phyloP scores from a whole-genome alignment of 768 basidiomycete species.

The Lactarius deliciosus region DNA sequence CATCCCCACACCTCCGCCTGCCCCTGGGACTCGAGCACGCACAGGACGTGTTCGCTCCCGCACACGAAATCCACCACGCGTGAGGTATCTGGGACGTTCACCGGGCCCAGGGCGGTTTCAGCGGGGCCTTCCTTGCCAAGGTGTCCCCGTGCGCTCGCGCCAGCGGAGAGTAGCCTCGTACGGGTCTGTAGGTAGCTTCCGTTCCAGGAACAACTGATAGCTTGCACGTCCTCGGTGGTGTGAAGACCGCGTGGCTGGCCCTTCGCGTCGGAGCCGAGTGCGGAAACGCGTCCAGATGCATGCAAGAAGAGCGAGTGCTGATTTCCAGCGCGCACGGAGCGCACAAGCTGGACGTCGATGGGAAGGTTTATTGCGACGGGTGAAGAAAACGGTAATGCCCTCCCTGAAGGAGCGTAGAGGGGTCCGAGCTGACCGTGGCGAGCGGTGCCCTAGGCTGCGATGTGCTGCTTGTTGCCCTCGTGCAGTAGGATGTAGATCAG shows the following conservation, averaged over 20 bases:
- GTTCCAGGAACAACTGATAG: constrained; percentile 74
- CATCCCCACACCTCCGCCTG: constrained; percentile 72
- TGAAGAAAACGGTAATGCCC: constrained; percentile 35
- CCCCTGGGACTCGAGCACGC: constrained; percentile 29
- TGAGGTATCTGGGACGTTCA: constrained; percentile 36
- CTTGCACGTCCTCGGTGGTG: constrained; percentile 33
- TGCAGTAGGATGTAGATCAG: constrained; percentile 71
- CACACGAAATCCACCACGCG: constrained; percentile 39
- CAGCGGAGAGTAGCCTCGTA: constrained; percentile 47
- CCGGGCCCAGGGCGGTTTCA: constrained; percentile 30
- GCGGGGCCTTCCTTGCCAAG: constrained; percentile 46
- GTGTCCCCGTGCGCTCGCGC: constrained; percentile 67
- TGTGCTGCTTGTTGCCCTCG: constrained; percentile 30
- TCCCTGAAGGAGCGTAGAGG: constrained; percentile 29
- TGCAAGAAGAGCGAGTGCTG: constrained; percentile 51
- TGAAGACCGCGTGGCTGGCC: constrained; percentile 53
- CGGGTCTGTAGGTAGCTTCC: constrained; percentile 54
- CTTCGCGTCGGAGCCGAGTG: constrained; percentile 72
- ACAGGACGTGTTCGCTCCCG: constrained; percentile 84
- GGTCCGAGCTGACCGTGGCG: constrained; percentile 83
- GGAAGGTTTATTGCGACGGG: constrained; percentile 40
- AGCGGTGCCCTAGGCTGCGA: constrained; percentile 81
- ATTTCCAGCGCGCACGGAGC: constrained; percentile 46
- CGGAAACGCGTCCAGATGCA: constrained; percentile 47
- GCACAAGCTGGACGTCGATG: constrained; percentile 25